These are phyloP conservation scores for Gossypium raimondii DNA, from an alignment of 345 rosid genomes.

Conservation along the genomic window DNA sequence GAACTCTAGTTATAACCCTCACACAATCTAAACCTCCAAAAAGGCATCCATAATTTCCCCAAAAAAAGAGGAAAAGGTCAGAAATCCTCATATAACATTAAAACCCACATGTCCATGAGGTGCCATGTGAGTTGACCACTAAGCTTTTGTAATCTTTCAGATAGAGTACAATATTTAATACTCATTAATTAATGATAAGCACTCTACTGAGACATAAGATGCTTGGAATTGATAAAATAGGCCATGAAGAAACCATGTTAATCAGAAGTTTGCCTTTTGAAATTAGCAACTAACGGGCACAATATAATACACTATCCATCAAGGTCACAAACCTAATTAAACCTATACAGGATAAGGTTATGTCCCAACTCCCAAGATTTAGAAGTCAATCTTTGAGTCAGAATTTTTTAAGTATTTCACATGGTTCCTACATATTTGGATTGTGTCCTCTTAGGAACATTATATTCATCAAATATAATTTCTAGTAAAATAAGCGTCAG, in stretches of 20 bases:
- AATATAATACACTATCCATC: not conserved
- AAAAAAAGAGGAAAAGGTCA: not conserved
- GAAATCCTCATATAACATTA: not conserved
- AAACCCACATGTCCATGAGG: not conserved
- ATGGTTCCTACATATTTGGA: not conserved
- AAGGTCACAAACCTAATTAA: not conserved
- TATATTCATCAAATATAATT: not conserved
- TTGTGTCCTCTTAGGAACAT: not conserved
- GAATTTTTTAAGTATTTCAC: not conserved
- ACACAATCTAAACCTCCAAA: constrained; percentile 2
- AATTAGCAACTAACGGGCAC: not conserved
- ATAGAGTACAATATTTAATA: not conserved
- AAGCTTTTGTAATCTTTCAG: not conserved
- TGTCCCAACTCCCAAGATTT: not conserved
- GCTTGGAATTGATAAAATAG: not conserved
- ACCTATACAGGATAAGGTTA: not conserved
- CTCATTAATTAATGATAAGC: not conserved
- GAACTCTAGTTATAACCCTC: not conserved
- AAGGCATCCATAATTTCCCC: constrained; percentile 14
- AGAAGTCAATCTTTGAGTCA: not conserved
- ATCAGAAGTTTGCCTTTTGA: not conserved
- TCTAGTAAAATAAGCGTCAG: not conserved
- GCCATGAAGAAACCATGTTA: not conserved
- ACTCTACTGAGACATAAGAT: not conserved
- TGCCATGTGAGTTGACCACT: not conserved